Evolutionary conservation across 306 rosid species (phyloP).

Genomic region (Quercus cerris): DNA sequence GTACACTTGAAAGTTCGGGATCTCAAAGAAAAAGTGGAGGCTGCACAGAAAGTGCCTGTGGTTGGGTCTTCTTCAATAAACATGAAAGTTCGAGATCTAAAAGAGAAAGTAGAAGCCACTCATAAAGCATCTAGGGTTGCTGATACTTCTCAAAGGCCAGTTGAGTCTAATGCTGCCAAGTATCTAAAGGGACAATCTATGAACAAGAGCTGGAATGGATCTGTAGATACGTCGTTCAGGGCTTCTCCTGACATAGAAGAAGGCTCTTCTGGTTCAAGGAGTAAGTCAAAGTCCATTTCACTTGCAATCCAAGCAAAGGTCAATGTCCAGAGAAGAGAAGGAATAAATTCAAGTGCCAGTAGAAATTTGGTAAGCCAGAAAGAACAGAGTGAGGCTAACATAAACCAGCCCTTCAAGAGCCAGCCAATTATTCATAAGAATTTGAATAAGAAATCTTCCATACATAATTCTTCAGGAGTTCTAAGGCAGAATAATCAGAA

Average conservation of each 20-base stretch:
- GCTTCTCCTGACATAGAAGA: conserved; percentile 48
- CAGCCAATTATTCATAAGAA: conserved; percentile 47
- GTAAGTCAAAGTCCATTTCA: conserved; percentile 74
- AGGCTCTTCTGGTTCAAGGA: conserved; percentile 36
- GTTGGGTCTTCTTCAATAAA: conserved; percentile 54
- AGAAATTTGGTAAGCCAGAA: conserved; percentile 50
- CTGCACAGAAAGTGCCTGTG: conserved; percentile 51
- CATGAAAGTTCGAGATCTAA: conserved; percentile 50
- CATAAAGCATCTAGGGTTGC: conserved; percentile 45
- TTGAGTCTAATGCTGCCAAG: conserved; percentile 74
- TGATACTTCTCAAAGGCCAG: conserved; percentile 53
- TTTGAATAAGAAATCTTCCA: conserved; percentile 48
- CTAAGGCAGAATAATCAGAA: conserved; percentile 87
- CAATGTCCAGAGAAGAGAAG: conserved; percentile 90
- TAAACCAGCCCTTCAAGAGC: conserved; percentile 45
- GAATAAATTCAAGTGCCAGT: conserved; percentile 49
- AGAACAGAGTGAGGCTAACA: conserved; percentile 56
- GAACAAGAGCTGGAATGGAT: conserved; percentile 93
- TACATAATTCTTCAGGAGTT: conserved; percentile 43
- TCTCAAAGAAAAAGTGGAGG: conserved; percentile 69
- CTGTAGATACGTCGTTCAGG: conserved; percentile 49
- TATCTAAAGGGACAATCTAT: conserved; percentile 76
- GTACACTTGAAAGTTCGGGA: conserved; percentile 72
- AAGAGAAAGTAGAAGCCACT: conserved; percentile 57
- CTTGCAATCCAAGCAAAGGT: conserved; percentile 98